phyloP scores from a whole-genome alignment of 331 rosid species.

The Pyrus hybrid region DNA sequence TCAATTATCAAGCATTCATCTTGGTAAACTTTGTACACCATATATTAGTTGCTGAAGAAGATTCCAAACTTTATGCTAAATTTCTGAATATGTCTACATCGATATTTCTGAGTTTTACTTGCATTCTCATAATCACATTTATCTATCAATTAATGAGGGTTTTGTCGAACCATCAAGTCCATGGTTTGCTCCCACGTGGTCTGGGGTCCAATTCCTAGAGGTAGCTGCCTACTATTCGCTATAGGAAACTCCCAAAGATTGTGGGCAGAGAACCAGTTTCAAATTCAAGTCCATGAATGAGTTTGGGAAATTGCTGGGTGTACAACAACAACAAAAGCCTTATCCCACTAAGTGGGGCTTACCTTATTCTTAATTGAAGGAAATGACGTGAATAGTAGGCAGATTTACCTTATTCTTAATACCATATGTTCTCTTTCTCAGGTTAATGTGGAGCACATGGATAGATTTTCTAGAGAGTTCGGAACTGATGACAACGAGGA shows the following conservation, averaged over 20 bases:
- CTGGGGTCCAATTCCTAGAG: background rate
- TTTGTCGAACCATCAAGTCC: background rate
- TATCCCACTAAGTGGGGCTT: too few relatives aligned
- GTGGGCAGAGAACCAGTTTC: background rate
- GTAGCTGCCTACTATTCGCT: background rate
- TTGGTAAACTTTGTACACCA: background rate
- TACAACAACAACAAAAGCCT: too few relatives aligned
- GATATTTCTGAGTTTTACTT: background rate
- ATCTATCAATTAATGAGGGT: background rate
- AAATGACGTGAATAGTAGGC: background rate
- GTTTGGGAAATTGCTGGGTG: background rate
- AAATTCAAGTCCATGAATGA: background rate
- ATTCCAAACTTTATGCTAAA: too few relatives aligned
- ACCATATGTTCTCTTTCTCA: slow-evolving; percentile 21
- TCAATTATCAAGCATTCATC: background rate
- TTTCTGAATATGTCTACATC: background rate
- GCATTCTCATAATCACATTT: background rate
- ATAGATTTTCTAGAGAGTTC: slow-evolving; percentile 65
- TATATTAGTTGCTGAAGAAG: too few relatives aligned
- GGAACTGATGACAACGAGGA: slow-evolving; percentile 44
- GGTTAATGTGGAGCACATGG: slow-evolving; percentile 72
- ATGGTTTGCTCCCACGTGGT: background rate
- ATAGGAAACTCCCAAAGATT: background rate
- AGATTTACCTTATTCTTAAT: background rate
- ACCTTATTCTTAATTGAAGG: too few relatives aligned